phyloP scores from a whole-genome alignment of 208 protist genomes.

The Wallacemonas sp. region DNA sequence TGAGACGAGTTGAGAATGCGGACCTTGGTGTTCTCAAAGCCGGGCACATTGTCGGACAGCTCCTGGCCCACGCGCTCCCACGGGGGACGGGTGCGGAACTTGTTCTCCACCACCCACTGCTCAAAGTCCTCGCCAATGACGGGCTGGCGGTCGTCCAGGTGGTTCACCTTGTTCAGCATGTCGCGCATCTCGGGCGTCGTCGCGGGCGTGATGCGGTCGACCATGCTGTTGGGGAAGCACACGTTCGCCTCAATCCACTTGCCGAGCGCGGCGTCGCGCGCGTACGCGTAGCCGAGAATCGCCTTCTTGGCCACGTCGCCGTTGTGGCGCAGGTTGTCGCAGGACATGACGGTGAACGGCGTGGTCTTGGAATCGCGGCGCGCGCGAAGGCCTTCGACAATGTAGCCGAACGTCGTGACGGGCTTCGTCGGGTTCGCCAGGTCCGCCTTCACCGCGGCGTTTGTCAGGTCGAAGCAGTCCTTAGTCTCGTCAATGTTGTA shows the following conservation, averaged over 20 bases:
- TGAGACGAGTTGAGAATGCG: conserved; percentile 51
- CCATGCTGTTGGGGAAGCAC: conserved; percentile 43
- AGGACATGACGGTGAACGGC: conserved; percentile 54
- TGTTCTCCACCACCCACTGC: conserved; percentile 52
- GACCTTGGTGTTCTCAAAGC: conserved; percentile 43
- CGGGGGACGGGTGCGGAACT: conserved; percentile 32
- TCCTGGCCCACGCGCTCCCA: conserved; percentile 39
- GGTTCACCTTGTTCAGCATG: conserved; percentile 27
- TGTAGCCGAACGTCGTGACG: conserved; percentile 41
- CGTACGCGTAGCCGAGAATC: conserved; percentile 30
- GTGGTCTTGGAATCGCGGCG: conserved; percentile 19
- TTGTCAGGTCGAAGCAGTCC: conserved; percentile 31
- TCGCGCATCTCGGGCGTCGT: conserved; percentile 31
- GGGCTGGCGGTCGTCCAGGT: conserved; percentile 27
- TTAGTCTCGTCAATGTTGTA: conserved; percentile 51
- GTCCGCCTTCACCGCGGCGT: conserved; percentile 30
- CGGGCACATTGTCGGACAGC: conserved; percentile 32
- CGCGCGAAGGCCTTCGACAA: conserved; percentile 41
- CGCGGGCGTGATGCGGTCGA: conserved; percentile 42
- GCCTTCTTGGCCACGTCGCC: conserved; percentile 41
- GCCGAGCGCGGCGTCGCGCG: conserved; percentile 20
- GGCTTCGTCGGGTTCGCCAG: conserved; percentile 27
- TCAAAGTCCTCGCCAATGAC: conserved; percentile 49
- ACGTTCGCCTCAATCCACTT: conserved; percentile 33
- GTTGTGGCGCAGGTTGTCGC: conserved; percentile 53